Conservation (phyloP, 495 filamentous ascomycete species). For the Aspergillus bridgeri region DNA sequence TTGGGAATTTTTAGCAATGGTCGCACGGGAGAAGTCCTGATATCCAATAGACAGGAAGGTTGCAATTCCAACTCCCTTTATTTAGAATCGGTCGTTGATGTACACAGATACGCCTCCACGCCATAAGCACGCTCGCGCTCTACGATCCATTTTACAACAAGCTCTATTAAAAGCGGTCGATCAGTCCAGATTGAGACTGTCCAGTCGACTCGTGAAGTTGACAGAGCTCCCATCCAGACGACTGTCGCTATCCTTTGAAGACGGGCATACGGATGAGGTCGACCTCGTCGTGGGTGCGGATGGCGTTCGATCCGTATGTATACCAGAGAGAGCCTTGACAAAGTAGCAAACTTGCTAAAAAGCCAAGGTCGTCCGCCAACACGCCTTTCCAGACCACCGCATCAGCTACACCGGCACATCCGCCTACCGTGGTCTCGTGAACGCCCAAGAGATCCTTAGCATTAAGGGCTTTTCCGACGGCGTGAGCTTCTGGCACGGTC, state of each 20-base stretch:
- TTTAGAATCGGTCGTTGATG: neutral
- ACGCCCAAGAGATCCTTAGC: conserved; percentile 12
- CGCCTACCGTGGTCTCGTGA: conserved; percentile 22
- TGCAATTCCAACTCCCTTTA: neutral
- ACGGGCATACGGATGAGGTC: conserved; percentile 19
- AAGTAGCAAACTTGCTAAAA: neutral
- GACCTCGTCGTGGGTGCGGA: conserved; percentile 27
- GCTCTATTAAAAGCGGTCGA: conserved; percentile 21
- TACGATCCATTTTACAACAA: conserved; percentile 25
- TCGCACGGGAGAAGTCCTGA: conserved; percentile 20
- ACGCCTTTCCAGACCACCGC: conserved; percentile 21
- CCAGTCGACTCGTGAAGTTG: conserved; percentile 12
- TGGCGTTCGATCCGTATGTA: conserved; percentile 24
- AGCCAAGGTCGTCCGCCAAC: conserved; percentile 19
- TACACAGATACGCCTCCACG: conserved; percentile 9
- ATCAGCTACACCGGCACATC: conserved; percentile 22
- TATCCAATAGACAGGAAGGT: conserved; percentile 13
- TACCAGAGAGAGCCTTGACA: neutral
- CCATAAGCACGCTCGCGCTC: conserved; percentile 15
- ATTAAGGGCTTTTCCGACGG: conserved; percentile 22
- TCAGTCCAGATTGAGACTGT: conserved; percentile 12
- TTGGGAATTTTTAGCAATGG: conserved; percentile 1
- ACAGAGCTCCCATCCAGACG: conserved; percentile 4
- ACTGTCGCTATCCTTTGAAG: conserved; percentile 18
- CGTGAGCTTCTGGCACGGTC: conserved; percentile 27